phyloP scores from a whole-genome alignment of 1,284 basidiomycete species.

The Cryptococcus sp. region DNA sequence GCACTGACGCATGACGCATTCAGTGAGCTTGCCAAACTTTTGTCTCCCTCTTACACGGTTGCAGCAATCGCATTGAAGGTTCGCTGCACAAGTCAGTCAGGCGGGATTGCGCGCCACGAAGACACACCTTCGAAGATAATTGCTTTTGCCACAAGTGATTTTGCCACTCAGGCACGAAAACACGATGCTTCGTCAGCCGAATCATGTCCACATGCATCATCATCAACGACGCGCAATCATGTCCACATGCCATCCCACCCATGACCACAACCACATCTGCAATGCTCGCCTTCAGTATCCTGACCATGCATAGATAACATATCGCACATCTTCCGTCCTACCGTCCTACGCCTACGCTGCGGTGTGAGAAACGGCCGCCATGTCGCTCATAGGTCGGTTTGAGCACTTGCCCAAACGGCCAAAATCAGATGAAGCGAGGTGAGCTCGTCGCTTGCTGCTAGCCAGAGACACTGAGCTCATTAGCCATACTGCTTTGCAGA shows the following conservation, averaged over 20 bases:
- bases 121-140: too few relatives aligned
- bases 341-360: background rate
- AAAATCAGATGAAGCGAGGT: constrained; percentile 49
- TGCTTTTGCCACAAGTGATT: too few relatives aligned
- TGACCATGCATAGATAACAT: background rate
- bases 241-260: too few relatives aligned
- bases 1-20: too few relatives aligned
- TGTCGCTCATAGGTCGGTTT: constrained; percentile 45
- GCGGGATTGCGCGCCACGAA: too few relatives aligned
- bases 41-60: too few relatives aligned
- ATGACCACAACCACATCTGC: too few relatives aligned
- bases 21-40: too few relatives aligned
- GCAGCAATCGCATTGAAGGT: too few relatives aligned
- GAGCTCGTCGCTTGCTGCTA: constrained; percentile 13
- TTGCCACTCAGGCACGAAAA: too few relatives aligned
- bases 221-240: constrained; percentile 4
- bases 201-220: background rate
- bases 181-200: background rate
- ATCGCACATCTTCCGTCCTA: background rate
- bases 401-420: constrained; percentile 51
- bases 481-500: constrained; percentile 17
- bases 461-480: background rate
- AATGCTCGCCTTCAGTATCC: too few relatives aligned
- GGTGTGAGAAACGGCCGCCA: constrained; percentile 1
- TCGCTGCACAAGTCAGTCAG: too few relatives aligned